Base-by-base conservation (phyloP, 2,329 filamentous ascomycete species). In the Diplodia seriata region DNA sequence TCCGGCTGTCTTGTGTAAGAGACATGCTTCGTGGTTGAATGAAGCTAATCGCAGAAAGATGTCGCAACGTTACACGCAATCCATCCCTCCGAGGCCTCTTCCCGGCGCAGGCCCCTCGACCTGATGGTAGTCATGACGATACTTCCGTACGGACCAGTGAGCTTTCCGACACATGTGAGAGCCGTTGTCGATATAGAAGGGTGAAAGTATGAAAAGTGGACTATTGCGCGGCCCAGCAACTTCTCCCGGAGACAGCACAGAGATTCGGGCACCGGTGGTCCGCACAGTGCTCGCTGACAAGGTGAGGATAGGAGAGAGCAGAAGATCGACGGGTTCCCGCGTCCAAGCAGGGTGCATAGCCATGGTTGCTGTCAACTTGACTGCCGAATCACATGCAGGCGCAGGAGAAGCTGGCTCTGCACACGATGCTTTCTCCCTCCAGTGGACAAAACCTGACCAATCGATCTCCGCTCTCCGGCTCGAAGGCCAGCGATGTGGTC, bases 161-260 rank as follows among this genome's bases (percentile, higher is more conserved):
- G 33, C 8, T 9, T 23, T n/a, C 8, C 4, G 23, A n/a, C 20
- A 7, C 36, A 59, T 59, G 55, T 62, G 40, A 49, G 50, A 31
- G 43, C 26, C 55, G 20, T 29, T 33, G 40, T 33, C 23, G 15
- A 62, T n/a, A 14, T 2, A 20, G 11, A 38, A 29, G 15, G 7
- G n/a, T 26, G 43, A n/a, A 38, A 63, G 43, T 38, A 15, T 51
- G 47, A 63, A 63, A 51, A 51, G 47, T 63, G 59, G 59, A 38
- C 20, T 26, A 26, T 26, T 47, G 31, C 43, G 26, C 23, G 8
- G 59, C 31, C 36, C 20, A 31, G 43, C 18, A 12, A 9, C 18
- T 33, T 31, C 43, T 49, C 18, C 47, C 14, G 18, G 7, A n/a
- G n/a, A 5, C n/a, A 29, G 14, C 12, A 38, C n/a, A 15, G 59